phyloP scores from a whole-genome alignment of 805 yeast species.

The Wickerhamiella vanderwaltii region DNA sequence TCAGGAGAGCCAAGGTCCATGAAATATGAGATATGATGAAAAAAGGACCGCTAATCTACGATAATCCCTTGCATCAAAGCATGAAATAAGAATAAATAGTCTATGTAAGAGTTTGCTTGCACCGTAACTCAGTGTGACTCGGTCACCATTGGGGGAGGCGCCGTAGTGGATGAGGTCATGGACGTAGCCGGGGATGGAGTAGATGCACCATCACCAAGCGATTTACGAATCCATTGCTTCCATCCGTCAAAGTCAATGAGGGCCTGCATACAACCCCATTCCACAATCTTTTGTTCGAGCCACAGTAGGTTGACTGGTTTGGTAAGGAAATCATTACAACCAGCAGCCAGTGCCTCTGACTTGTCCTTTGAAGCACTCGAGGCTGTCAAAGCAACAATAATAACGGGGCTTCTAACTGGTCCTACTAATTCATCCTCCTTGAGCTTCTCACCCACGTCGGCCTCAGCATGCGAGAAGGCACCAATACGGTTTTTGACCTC shows the following conservation, averaged over 20 bases:
- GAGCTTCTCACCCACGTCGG: conserved; percentile 40
- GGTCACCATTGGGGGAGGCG: too few relatives aligned
- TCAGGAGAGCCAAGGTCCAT: not conserved
- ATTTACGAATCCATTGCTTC: conserved; percentile 32
- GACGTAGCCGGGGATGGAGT: not conserved
- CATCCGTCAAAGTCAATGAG: conserved; percentile 90
- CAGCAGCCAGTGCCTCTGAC: conserved; percentile 86
- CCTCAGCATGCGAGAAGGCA: conserved; percentile 35
- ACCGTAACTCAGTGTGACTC: too few relatives aligned
- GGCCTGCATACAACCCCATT: conserved; percentile 99
- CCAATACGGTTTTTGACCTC: conserved; percentile 78
- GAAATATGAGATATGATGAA: too few relatives aligned
- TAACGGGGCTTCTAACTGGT: conserved; percentile 85
- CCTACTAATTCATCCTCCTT: conserved; percentile 5
- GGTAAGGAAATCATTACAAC: conserved; percentile 92
- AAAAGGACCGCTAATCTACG: too few relatives aligned
- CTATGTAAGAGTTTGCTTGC: not conserved
- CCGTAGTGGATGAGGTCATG: not conserved
- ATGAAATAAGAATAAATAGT: conserved; percentile 2
- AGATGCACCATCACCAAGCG: not conserved
- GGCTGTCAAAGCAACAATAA: conserved; percentile 93
- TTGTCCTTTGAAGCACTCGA: conserved; percentile 74
- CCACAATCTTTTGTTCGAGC: conserved; percentile 78
- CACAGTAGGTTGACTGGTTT: conserved; percentile 92
- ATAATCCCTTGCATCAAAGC: too few relatives aligned